Evolutionary conservation across 2,329 filamentous ascomycete genomes (phyloP).

Genomic region (Penicillium aurantiogriseum): DNA sequence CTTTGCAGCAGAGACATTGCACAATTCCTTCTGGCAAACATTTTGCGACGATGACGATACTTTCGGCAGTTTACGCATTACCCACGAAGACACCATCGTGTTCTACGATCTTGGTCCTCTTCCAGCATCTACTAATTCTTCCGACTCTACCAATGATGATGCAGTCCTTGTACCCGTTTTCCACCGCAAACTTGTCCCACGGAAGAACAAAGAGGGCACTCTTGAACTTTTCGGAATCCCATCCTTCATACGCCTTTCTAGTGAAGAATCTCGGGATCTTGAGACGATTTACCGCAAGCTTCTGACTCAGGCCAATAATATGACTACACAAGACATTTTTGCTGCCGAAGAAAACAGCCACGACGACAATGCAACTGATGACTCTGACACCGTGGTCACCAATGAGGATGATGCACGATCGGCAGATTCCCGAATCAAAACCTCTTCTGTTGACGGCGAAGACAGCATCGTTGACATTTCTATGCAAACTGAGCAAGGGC

Average conservation of each 20-base stretch:
- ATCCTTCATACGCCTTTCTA: constrained; percentile 69
- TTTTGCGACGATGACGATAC: constrained; percentile 65
- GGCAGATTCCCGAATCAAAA: constrained; percentile 68
- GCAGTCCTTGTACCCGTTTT: constrained; percentile 50
- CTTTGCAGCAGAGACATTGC: constrained; percentile 81
- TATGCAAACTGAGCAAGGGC: constrained; percentile 64
- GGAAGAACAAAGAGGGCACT: constrained; percentile 22
- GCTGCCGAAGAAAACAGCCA: constrained; percentile 51
- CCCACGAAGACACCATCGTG: constrained; percentile 60
- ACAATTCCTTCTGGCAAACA: constrained; percentile 79
- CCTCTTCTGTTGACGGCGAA: constrained; percentile 79
- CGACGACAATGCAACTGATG: constrained; percentile 53
- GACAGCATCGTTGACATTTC: constrained; percentile 89
- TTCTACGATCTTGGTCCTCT: constrained; percentile 74
- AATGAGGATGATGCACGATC: constrained; percentile 62
- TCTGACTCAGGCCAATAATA: constrained; percentile 69
- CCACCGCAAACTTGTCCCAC: constrained; percentile 37
- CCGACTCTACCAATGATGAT: constrained; percentile 35
- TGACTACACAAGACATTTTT: constrained; percentile 70
- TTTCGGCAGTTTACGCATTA: constrained; percentile 70
- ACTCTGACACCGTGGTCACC: constrained; percentile 68
- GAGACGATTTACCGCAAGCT: constrained; percentile 78
- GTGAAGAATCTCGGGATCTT: constrained; percentile 67
- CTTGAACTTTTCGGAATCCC: constrained; percentile 44
- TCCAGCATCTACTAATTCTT: background rate